These are phyloP conservation scores for Vigna hirtella DNA, from an alignment of 306 rosid genomes.

Conservation along the genomic window DNA sequence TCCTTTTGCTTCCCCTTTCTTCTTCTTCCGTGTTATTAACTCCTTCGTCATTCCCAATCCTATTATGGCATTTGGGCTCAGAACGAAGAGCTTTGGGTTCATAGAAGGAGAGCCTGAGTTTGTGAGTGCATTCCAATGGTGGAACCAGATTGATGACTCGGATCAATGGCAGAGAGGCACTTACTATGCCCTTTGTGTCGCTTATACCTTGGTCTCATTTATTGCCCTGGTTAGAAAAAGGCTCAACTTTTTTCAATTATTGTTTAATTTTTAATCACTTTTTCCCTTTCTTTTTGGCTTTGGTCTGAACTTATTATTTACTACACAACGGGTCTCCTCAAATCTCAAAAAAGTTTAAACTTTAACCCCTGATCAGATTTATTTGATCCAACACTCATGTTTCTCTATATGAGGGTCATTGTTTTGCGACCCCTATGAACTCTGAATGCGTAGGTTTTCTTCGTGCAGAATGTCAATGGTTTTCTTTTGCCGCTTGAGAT, in stretches of 20 bases:
- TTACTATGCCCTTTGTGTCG: conserved; percentile 54
- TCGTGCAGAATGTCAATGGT: neutral
- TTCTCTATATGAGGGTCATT: neutral
- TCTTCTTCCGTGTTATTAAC: neutral
- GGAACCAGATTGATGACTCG: conserved; percentile 52
- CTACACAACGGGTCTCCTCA: conserved; percentile 4
- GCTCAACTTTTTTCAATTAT: neutral
- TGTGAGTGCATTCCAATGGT: conserved; percentile 38
- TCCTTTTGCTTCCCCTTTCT: neutral
- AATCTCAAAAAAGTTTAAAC: neutral
- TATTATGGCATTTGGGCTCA: conserved; percentile 38
- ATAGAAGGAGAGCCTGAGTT: conserved; percentile 28
- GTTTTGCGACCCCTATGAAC: conserved; percentile 2
- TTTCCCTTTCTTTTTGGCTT: neutral
- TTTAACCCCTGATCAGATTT: conserved; percentile 16
- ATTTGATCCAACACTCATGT: neutral
- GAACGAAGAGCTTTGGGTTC: conserved; percentile 47
- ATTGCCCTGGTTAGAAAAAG: conserved; percentile 57
- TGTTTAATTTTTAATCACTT: neutral
- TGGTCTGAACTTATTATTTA: neutral
- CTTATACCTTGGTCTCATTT: conserved; percentile 64
- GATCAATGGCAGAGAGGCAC: conserved; percentile 49
- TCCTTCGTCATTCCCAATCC: neutral
- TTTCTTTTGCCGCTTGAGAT: conserved; percentile 17
- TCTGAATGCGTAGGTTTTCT: neutral